These are phyloP conservation scores for Brachypodium distachyon DNA, from an alignment of 202 grass and related monocot species.

Conservation along the genomic window DNA sequence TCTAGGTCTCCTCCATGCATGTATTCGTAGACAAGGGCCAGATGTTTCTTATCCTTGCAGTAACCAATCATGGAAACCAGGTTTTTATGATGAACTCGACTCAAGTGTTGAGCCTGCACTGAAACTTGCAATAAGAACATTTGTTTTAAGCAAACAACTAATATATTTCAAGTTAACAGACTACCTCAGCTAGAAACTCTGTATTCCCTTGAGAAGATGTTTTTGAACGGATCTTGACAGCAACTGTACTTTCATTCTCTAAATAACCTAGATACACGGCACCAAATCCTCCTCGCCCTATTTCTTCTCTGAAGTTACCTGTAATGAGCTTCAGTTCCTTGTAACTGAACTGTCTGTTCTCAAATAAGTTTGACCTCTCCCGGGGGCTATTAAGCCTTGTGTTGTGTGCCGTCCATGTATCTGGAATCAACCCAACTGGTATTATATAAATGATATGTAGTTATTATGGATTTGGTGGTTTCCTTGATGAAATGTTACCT, in stretches of 20 bases:
- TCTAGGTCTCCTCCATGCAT: constrained; percentile 56
- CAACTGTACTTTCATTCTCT: constrained; percentile 48
- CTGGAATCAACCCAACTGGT: not conserved
- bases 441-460: not conserved
- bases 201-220: constrained; percentile 45
- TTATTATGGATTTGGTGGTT: not conserved
- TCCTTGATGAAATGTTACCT: constrained; percentile 29
- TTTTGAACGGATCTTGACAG: constrained; percentile 47
- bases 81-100: constrained; percentile 48
- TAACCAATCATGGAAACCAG: constrained; percentile 52
- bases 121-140: not conserved
- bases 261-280: constrained; percentile 41
- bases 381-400: constrained; percentile 9
- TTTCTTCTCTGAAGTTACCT: constrained; percentile 42
- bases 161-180: not conserved
- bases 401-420: not conserved
- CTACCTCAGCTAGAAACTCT: constrained; percentile 61
- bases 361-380: constrained; percentile 18
- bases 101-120: constrained; percentile 56
- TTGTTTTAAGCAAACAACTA: not conserved
- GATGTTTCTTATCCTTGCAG: constrained; percentile 49
- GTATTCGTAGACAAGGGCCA: constrained; percentile 59
- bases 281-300: constrained; percentile 66
- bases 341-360: constrained; percentile 50
- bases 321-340: constrained; percentile 54